These are phyloP conservation scores for Elaeis oleifera DNA, from an alignment of 202 grass and related monocot genomes.

Conservation along the genomic window DNA sequence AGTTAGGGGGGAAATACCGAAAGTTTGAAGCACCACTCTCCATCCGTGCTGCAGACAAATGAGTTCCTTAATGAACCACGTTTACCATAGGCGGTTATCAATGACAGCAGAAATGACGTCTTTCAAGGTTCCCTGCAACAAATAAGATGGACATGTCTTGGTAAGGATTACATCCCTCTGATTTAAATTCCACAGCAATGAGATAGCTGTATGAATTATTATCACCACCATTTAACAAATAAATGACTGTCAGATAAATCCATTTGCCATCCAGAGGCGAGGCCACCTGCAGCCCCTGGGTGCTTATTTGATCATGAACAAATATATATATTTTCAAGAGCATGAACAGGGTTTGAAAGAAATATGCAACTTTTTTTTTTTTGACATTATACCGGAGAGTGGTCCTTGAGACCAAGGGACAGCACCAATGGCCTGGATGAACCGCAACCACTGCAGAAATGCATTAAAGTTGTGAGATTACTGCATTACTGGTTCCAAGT, in stretches of 20 bases:
- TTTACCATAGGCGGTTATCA: constrained; percentile 73
- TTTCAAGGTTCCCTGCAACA: constrained; percentile 62
- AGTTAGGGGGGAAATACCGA: no score
- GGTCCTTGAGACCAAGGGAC: constrained; percentile 90
- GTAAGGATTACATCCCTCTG: constrained; percentile 5
- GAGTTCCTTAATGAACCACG: no score
- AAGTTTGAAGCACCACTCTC: no score
- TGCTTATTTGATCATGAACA: no score
- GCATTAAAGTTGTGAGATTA: not conserved
- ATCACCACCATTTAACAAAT: not conserved
- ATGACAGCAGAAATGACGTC: constrained; percentile 53
- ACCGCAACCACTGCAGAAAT: constrained; percentile 43
- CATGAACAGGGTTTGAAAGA: not conserved
- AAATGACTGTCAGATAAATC: not conserved
- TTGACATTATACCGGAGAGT: constrained; percentile 56
- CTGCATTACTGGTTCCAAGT: not conserved
- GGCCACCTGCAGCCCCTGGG: no score
- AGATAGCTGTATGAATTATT: not conserved
- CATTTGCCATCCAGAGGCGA: no score
- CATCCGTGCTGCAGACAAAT: no score
- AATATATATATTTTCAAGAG: no score
- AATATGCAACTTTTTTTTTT: constrained; percentile 1
- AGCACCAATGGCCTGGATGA: constrained; percentile 54
- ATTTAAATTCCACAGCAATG: not conserved
- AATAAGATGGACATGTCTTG: constrained; percentile 8